Evolutionary conservation across 331 rosid species (phyloP), one percentile per base, ranked within the genome.

Genomic region (Stylosanthes scabra): DNA sequence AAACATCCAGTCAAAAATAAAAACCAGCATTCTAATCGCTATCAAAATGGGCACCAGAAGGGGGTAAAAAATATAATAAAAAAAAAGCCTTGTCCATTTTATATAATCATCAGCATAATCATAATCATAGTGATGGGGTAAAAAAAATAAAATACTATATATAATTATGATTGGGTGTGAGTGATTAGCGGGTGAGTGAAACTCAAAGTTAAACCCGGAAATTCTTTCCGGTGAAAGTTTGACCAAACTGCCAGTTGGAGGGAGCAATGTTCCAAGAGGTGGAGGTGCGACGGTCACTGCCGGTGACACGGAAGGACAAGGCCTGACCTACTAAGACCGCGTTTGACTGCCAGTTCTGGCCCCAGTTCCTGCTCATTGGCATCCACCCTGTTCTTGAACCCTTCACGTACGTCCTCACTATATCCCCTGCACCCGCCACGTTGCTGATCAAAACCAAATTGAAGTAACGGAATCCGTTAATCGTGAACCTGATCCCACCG

Each of bases 291-390:
- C 91, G 78, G 79, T 88, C 93, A 3, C 91, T 78, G 50, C 70
- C 81, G 3, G 88, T 75, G 70, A 88, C 86, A 29, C 91, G 62
- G 37, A 88, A 86, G 0, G 89, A 88, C 70, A 88, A 25, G 0
- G 93, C 9, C 63, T 88, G 89, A 0, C 91, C 91, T 42, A 84
- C 91, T 50, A 88, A 58, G 11, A 86, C 88, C 0, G 93, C 80
- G 73, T 86, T 88, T 20, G 93, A 88, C 77, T 88, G 90, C 93
- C 93, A 88, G 45, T 88, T 88, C 59, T 88, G 90, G 12, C 93
- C 93, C 93, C 90, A 88, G 87, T 88, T 88, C 2, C 93, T 64
- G 75, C 88, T 88, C 89, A 86, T 65, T 0, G 79, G 84, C 85
- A 88, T 72, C 93, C 93, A 88, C 5, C 81, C 89, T 0, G 91